Conservation (phyloP, 805 yeast genomes). For the Teunomyces atbi region DNA sequence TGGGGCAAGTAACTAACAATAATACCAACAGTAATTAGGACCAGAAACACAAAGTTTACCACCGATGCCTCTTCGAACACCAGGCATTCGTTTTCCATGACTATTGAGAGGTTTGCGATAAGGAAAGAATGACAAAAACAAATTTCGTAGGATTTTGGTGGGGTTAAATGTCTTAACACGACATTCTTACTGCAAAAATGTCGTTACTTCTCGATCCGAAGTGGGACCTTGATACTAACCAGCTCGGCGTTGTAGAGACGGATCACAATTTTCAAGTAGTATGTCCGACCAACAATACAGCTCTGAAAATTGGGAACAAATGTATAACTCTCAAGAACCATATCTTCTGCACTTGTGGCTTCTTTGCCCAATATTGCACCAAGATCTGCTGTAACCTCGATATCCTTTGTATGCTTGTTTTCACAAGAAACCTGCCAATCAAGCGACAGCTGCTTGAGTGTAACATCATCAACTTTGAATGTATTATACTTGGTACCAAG, state of each 20-base stretch:
- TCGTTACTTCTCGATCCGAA: slow-evolving; percentile 12
- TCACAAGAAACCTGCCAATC: not conserved
- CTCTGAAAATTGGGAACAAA: slow-evolving; percentile 30
- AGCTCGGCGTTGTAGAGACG: slow-evolving; percentile 19
- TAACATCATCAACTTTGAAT: slow-evolving; percentile 16
- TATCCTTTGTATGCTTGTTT: slow-evolving; percentile 2
- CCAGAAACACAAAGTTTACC: slow-evolving; percentile 48
- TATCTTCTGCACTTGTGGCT: slow-evolving; percentile 12
- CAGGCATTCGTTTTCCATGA: slow-evolving; percentile 27
- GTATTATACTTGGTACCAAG: slow-evolving; percentile 19
- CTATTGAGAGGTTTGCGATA: not conserved
- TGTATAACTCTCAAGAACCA: slow-evolving; percentile 14
- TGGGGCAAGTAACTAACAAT: slow-evolving; percentile 75
- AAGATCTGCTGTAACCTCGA: slow-evolving; percentile 11
- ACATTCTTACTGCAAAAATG: not conserved
- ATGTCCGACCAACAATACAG: slow-evolving; percentile 26
- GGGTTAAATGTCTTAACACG: not conserved
- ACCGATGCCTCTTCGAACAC: slow-evolving; percentile 50
- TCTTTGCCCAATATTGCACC: slow-evolving; percentile 11
- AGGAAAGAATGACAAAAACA: not conserved
- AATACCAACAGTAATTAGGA: slow-evolving; percentile 62
- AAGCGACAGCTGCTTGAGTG: not conserved
- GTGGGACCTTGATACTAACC: slow-evolving; percentile 18
- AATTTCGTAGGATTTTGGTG: not conserved
- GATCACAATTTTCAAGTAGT: slow-evolving; percentile 19